A percentile compares a stretch with the other conserved stretches of the same genome.
These are phyloP conservation scores for Pyrenophora seminiperda DNA, from an alignment of 2,329 filamentous ascomycete species.

Conservation along the genomic window DNA sequence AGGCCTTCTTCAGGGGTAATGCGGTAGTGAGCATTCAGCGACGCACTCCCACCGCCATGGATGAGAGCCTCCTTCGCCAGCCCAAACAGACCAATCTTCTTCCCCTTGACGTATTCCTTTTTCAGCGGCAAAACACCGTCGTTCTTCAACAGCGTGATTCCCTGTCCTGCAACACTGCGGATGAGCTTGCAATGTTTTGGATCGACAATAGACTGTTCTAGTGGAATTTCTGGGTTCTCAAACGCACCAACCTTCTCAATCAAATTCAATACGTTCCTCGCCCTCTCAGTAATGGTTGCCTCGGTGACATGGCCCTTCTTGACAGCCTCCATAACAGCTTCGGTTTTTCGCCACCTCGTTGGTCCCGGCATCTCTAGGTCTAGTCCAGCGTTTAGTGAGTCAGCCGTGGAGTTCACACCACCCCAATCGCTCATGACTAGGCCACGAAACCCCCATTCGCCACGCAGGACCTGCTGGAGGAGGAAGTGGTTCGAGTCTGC, in stretches of 20 bases:
- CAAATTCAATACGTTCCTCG: conserved; percentile 58
- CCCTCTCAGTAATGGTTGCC: conserved; percentile 38
- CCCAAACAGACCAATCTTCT: conserved; percentile 72
- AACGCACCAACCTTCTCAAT: conserved; percentile 69
- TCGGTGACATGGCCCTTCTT: conserved; percentile 57
- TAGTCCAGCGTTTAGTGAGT: conserved; percentile 44
- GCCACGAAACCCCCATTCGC: conserved; percentile 75
- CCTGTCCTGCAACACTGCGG: conserved; percentile 67
- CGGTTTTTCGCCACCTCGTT: conserved; percentile 70
- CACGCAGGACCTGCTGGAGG: conserved; percentile 69
- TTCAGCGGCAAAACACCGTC: conserved; percentile 67
- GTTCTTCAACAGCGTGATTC: conserved; percentile 76
- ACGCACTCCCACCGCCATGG: conserved; percentile 43
- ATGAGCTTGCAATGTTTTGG: conserved; percentile 65
- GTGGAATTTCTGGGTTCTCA: conserved; percentile 63
- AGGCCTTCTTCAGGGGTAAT: conserved; percentile 36
- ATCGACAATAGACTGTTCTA: conserved; percentile 66
- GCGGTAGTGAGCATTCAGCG: conserved; percentile 33
- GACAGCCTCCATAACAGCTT: conserved; percentile 61
- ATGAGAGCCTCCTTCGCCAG: conserved; percentile 60
- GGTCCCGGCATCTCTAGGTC: conserved; percentile 49
- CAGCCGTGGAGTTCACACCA: conserved; percentile 44
- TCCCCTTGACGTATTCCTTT: conserved; percentile 60
- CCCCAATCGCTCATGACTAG: conserved; percentile 70
- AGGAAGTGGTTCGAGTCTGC: conserved; percentile 68